Evolutionary conservation across 768 basidiomycete species (phyloP).

Genomic region (Melanogaster broomeanus): DNA sequence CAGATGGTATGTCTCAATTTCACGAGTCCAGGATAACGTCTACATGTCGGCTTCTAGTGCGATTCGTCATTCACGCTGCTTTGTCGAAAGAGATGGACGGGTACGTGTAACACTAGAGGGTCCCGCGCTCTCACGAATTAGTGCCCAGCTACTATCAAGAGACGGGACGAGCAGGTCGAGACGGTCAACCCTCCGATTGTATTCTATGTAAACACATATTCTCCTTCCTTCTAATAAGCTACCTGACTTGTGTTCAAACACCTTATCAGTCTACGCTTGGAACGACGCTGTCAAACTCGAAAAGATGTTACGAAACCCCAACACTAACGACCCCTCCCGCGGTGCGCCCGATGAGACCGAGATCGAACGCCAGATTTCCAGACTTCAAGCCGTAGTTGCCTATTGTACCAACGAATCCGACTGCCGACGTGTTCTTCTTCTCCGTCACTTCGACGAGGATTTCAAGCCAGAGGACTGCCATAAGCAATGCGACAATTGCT

Average conservation of each 20-base stretch:
- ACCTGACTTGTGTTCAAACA: neutral
- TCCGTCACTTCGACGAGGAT: constrained; percentile 84
- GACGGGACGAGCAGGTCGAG: constrained; percentile 94
- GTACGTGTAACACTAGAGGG: constrained; percentile 39
- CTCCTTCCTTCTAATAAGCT: neutral
- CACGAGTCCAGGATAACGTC: neutral
- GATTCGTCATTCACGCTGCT: constrained; percentile 88
- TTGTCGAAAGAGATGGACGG: constrained; percentile 85
- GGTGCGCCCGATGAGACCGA: constrained; percentile 44
- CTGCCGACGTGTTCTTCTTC: constrained; percentile 85
- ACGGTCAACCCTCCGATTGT: constrained; percentile 82
- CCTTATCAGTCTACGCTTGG: constrained; percentile 59
- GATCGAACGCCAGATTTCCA: constrained; percentile 65
- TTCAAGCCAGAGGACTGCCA: constrained; percentile 71
- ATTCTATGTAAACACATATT: constrained; percentile 66
- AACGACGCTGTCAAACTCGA: constrained; percentile 56
- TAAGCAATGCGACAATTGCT: constrained; percentile 83
- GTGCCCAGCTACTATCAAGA: constrained; percentile 82
- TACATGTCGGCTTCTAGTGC: constrained; percentile 50
- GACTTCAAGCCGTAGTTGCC: constrained; percentile 66
- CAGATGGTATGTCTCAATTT: constrained; percentile 52
- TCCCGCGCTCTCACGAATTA: constrained; percentile 1
- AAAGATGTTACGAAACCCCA: constrained; percentile 61
- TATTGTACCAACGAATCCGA: constrained; percentile 82
- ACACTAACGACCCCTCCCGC: constrained; percentile 37